A percentile compares a stretch with the other conserved stretches of the same genome.
Conservation (phyloP, 2,329 filamentous ascomycete genomes). For the Stylonectria norvegica region DNA sequence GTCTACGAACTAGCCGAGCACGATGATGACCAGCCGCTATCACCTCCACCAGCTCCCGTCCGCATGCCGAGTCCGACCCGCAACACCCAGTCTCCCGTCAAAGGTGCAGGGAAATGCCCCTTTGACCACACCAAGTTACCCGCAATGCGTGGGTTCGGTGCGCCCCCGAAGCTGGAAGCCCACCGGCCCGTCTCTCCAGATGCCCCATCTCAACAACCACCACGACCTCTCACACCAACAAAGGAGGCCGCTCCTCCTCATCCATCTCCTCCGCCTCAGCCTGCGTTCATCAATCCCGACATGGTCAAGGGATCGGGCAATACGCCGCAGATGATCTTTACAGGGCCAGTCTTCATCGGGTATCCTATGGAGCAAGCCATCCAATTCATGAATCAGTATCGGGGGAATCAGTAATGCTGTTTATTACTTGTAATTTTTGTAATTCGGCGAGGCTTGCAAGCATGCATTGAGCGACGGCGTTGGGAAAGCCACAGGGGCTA, state of each 20-base stretch:
- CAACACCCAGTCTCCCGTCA: slow-evolving; percentile 22
- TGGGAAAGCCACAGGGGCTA: background rate
- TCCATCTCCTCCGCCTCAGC: slow-evolving; percentile 33
- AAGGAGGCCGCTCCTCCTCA: slow-evolving; percentile 21
- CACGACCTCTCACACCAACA: slow-evolving; percentile 12
- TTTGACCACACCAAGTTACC: slow-evolving; percentile 52
- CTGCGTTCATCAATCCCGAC: slow-evolving; percentile 51
- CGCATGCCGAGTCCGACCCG: slow-evolving; percentile 43
- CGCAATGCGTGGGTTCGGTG: slow-evolving; percentile 29
- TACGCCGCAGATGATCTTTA: slow-evolving; percentile 75
- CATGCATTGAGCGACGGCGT: background rate
- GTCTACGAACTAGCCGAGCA: slow-evolving; percentile 43
- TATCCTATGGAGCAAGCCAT: slow-evolving; percentile 83
- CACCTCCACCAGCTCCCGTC: slow-evolving; percentile 57
- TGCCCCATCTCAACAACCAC: background rate
- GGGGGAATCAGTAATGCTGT: slow-evolving; percentile 24
- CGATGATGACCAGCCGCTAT: slow-evolving; percentile 43
- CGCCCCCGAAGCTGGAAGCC: slow-evolving; percentile 11
- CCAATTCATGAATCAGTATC: slow-evolving; percentile 64
- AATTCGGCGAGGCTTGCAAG: background rate
- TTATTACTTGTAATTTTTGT: slow-evolving; percentile 1
- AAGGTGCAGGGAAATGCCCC: slow-evolving; percentile 51
- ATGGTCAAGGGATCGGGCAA: slow-evolving; percentile 30
- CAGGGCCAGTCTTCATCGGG: slow-evolving; percentile 89
- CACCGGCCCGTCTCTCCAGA: slow-evolving; percentile 4